These are phyloP conservation scores for Eucalyptus pauciflora DNA, from an alignment of 345 rosid genomes.

Conservation along the genomic window DNA sequence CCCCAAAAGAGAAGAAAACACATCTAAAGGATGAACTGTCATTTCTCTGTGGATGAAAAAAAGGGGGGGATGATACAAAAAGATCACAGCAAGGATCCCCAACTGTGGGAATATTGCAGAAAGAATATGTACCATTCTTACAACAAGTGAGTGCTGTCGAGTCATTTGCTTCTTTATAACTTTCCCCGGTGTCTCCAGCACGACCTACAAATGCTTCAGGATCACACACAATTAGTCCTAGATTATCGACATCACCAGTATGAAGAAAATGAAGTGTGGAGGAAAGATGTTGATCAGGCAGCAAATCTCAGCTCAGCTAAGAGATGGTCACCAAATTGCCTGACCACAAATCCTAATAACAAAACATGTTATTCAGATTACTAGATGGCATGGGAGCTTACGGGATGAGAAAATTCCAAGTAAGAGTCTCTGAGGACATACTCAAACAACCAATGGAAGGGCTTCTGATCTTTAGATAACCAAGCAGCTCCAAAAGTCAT, in stretches of 20 bases:
- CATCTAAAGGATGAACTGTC: conserved; percentile 12
- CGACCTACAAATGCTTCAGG: background rate
- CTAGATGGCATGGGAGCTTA: background rate
- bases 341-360: background rate
- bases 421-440: background rate
- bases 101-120: conserved; percentile 3
- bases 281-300: background rate
- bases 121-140: conserved; percentile 30
- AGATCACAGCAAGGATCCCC: conserved; percentile 18
- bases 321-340: background rate
- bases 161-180: background rate
- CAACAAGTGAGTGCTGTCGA: conserved; percentile 6
- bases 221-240: background rate
- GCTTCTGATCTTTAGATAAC: background rate
- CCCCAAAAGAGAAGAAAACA: background rate
- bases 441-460: background rate
- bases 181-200: background rate
- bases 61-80: conserved; percentile 42
- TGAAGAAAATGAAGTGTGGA: background rate
- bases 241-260: background rate
- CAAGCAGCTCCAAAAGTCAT: background rate
- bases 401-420: background rate
- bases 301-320: background rate
- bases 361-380: background rate
- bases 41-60: conserved; percentile 24